Base-by-base conservation (phyloP, 1,139 yeast genomes). In the Pichia sp. region DNA sequence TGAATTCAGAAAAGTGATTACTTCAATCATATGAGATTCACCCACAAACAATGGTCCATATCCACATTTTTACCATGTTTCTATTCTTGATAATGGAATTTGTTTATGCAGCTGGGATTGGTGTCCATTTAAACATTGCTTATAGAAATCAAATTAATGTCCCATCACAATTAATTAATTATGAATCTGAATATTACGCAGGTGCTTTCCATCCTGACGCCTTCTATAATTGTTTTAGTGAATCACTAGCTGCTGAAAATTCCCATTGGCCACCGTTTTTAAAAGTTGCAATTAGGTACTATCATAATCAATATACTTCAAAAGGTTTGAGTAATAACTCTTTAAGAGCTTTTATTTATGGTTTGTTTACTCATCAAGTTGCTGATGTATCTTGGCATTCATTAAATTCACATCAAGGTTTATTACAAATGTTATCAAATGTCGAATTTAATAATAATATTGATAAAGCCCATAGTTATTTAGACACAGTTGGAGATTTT, bases 251-350 rank as follows among this genome's bases (percentile, higher is more conserved):
- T 4, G 83, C 84, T 2, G 87, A 82, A 62, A 75, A 68, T 41
- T 71, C 82, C 1, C 87, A 82, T 60, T 82, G 87, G 87, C 85
- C 87, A 2, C 81, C 81, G 2, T 81, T 81, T 59, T 59, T 81
- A 33, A 65, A 68, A 13, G 64, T 64, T 1, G 78, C 81, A 0
- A 74, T 73, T 16, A 60, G 65, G 27, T 69, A 69, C 57, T 76
- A 73, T 68, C 65, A 63, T 31, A 66, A 66, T 29, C 63, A 65
- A 49, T 71, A 72, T 53, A 58, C 59, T 13, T n/a, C 36, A 7
- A 49, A 56, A 5, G 46, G 51, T 2, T 58, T 58, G 11, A 62
- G 60, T 6, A 62, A 61, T 7, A 31, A 46, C 13, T 2, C 61
- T 14, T 63, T 82, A 28, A 74, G 75, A 55, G 75, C 83, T 0